Evolutionary conservation across 257 asterid species (phyloP), one percentile per base, ranked within the genome.

Genomic region (Buddleja alternifolia): DNA sequence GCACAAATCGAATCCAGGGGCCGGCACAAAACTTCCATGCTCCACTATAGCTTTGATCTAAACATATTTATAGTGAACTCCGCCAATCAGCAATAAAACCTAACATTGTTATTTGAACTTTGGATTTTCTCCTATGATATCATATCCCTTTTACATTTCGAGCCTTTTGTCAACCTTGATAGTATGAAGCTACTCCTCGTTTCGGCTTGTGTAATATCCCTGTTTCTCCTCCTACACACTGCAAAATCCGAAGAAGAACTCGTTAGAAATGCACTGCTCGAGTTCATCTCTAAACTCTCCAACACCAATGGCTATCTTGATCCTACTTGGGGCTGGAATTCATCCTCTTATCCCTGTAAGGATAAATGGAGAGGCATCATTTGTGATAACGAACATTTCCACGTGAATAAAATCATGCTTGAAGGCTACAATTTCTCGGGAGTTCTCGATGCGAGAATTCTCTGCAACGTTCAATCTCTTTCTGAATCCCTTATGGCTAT

Each of bases 281-380:
- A 73, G 62, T 84, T 88, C 41, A 42, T 83, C 48, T 47, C 79
- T 2, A 60, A 79, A 45, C 78, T 88, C 6, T 80, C 86, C 10
- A 65, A 73, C 75, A 75, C 34, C 67, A 75, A 50, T 19, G 57
- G 60, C 63, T 14, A 66, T 7, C 21, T 58, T 12, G 70, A 52
- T 47, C 74, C 76, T 8, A 37, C 15, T 63, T 42, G 41, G 4
- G 87, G 82, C 4, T 88, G 95, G 95, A 85, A 84, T 50, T 42
- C 71, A 9, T 53, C 83, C 60, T 85, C 92, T 12, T 25, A 64
- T n/a, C 87, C 86, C 3, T 84, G 90, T 58, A 34, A n/a, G 36
- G 80, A 60, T 20, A 32, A 29, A 0, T 88, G 92, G 95, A 62
- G 29, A 7, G 95, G 95, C 23, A 57, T 88, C 66, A 59, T 58